Evolutionary conservation across 2,329 filamentous ascomycete species (phyloP), one percentile per base, ranked within the genome.

Genomic region (Ceratocystis eucalypticola): DNA sequence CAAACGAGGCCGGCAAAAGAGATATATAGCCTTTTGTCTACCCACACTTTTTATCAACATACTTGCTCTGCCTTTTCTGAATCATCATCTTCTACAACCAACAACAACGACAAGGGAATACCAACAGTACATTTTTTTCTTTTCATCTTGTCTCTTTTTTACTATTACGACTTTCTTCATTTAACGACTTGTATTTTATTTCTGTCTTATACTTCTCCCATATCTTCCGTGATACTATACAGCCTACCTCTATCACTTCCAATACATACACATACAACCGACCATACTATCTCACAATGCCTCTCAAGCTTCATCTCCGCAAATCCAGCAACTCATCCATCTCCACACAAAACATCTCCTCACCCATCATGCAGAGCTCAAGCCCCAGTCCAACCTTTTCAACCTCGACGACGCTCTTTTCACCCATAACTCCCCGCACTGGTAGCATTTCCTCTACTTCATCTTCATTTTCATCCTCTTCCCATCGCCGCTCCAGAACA

Each of bases 401-500:
- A 20, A 53, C 46, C 46, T 12, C 62, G 17, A 53, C 33, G 10
- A 44, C 46, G 15, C 33, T 64, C 17, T 33, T 44, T 46, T 65
- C 66, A 22, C 62, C 66, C 10, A 22, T 44, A 6, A 48, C 57
- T 30, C 62, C 44, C 5, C 62, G 62, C 30, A 53, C 37, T 41
- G 62, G 37, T 7, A 59, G 55, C 25, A 46, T 61, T 25, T 7
- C 61, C 8, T 33, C 62, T 41, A 46, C 61, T 48, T 57, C 63
- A 6, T 50, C 55, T 25, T 44, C 64, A 3, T 57, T 30, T 28
- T 61, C 62, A n/a, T 68, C 64, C 7, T 33, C 53, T n/a, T 53
- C 48, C 33, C 64, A 68, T 25, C 67, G 67, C 50, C 67, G 64
- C 64, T 68, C 67, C 30, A 65, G 64, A 46, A 68, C 61, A 37